Evolutionary conservation across 169 alveolate species (phyloP), one percentile per base, ranked within the genome.

Genomic region (Plasmodium ovale): DNA sequence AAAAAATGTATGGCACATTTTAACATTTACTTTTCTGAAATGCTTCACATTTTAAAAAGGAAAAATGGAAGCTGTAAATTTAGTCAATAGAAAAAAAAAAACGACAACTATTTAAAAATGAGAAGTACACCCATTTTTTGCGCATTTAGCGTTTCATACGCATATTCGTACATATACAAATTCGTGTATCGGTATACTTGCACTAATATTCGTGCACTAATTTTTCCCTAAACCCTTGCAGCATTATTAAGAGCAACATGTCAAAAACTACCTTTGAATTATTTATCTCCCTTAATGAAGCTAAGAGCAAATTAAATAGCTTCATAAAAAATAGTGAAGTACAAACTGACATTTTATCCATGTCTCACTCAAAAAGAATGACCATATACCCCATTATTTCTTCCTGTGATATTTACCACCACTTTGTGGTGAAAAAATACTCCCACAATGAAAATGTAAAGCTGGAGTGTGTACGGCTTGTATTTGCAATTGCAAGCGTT

Each of bases 321-420:
- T 79, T 47, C 29, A 54, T 79, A 25, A 79, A 79, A 64, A 65
- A 65, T 44, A 31, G 35, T 39, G 27, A 79, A 47, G 49, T 33
- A 16, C 79, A 79, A 79, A 51, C 49, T 0, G 62, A 65, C 19
- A 79, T 79, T 65, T 51, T 79, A 65, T 35, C 82, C 3, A 27
- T 53, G 47, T 71, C 89, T 16, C 89, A 79, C 35, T 79, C 89
- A n/a, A 79, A 79, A 42, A 54, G 89, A 58, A 79, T 79, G 89
- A 79, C 89, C 27, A 79, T 79, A 21, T 79, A 79, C 35, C 47
- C 71, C 25, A 79, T 79, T 33, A 42, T 79, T 53, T 65, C 89
- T 10, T 29, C 82, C 14, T 64, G 69, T 70, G 89, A 79, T 33
- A 79, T 79, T 56, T 79, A 79, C 35, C 89, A 64, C 35, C 79